These are phyloP conservation scores for Claviceps fusiformis DNA, from an alignment of 2,329 filamentous ascomycete species.

Conservation along the genomic window DNA sequence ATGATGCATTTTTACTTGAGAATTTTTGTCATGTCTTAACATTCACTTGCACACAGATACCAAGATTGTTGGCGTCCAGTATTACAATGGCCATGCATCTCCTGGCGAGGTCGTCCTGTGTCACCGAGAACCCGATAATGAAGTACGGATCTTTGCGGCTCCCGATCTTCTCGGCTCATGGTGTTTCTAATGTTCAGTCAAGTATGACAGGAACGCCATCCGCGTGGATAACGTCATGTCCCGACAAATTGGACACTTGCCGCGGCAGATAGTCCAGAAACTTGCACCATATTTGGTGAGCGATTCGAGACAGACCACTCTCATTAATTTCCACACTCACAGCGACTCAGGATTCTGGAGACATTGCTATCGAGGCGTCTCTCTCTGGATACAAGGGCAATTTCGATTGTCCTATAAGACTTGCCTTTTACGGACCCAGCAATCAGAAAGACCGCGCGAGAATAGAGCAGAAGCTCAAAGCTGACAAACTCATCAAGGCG, in stretches of 20 bases:
- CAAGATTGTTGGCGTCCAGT: conserved; percentile 40
- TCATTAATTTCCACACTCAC: background rate
- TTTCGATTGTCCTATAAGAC: conserved; percentile 59
- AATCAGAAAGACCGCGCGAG: conserved; percentile 35
- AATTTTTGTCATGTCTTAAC: background rate
- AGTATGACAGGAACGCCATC: conserved; percentile 64
- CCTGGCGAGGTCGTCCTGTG: conserved; percentile 49
- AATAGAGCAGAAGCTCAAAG: conserved; percentile 49
- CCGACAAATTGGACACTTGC: conserved; percentile 67
- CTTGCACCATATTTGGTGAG: conserved; percentile 58
- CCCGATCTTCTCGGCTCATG: background rate
- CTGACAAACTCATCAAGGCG: conserved; percentile 48
- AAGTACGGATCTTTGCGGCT: conserved; percentile 16
- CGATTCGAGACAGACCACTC: background rate
- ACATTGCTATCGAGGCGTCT: conserved; percentile 53
- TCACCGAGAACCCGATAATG: conserved; percentile 52
- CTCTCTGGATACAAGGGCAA: conserved; percentile 51
- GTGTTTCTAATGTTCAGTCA: background rate
- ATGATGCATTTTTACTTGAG: background rate
- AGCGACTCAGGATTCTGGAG: conserved; percentile 34
- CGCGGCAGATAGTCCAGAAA: conserved; percentile 52
- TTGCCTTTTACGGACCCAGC: conserved; percentile 57
- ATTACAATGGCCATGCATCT: conserved; percentile 50
- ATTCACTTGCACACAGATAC: conserved; percentile 17
- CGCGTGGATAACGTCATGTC: conserved; percentile 64